Evolutionary conservation across 176 grass and related monocot genomes (phyloP).

Genomic region (Aegilops speltoides): DNA sequence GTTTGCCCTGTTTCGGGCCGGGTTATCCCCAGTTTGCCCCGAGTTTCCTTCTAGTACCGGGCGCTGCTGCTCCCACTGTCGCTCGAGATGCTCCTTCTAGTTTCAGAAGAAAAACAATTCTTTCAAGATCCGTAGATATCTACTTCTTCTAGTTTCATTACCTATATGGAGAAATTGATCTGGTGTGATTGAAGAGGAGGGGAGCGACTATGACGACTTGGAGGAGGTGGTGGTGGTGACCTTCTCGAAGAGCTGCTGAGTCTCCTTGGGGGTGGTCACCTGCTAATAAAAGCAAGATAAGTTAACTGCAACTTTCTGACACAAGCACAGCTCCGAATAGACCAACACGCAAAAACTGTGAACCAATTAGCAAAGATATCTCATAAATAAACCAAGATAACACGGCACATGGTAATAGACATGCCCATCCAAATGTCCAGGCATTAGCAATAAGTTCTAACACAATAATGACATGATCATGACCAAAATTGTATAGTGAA

Average conservation of each 20-base stretch:
- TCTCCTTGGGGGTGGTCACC: conserved; percentile 53
- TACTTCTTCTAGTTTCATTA: conserved; percentile 21
- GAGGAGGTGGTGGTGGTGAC: conserved; percentile 70
- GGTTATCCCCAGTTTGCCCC: no score
- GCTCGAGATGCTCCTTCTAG: conserved; percentile 77
- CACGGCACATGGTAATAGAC: no score
- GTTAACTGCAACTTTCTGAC: no score
- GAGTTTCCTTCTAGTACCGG: conserved; percentile 10
- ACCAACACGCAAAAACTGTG: neutral
- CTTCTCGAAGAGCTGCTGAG: conserved; percentile 78
- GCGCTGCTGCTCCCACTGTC: conserved; percentile 61
- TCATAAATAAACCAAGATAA: neutral
- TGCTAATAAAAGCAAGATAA: conserved; percentile 16
- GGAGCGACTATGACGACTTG: conserved; percentile 59
- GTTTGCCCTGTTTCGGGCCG: neutral
- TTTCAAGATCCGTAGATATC: no score
- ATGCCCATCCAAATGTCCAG: no score
- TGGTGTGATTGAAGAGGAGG: conserved; percentile 69
- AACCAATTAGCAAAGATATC: neutral
- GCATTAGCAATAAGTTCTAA: neutral
- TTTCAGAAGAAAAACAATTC: no score
- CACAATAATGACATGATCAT: no score
- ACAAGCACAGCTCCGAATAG: neutral
- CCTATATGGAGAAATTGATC: conserved; percentile 97
- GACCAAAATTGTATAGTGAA: no score